Evolutionary conservation across 192 early-diverging fungal genomes (phyloP).

Genomic region (Entophlyctis luteolus): DNA sequence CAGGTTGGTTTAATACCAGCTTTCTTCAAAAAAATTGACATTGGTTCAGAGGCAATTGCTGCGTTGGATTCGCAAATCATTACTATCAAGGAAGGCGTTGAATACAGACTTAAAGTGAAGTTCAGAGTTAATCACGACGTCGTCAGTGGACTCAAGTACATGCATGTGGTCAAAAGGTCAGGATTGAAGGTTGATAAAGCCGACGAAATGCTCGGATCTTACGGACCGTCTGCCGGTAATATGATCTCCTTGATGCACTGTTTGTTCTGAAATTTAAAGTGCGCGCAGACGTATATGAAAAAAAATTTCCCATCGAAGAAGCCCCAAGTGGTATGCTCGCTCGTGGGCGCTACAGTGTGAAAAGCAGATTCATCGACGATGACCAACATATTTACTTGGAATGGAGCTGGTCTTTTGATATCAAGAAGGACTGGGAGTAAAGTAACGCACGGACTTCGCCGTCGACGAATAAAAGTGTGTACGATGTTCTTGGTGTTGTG

Average conservation of each 20-base stretch:
- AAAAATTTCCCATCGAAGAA: conserved; percentile 82
- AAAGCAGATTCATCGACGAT: conserved; percentile 92
- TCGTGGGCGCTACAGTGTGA: conserved; percentile 86
- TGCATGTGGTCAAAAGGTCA: conserved; percentile 86
- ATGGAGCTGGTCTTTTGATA: conserved; percentile 64
- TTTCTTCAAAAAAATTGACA: background rate
- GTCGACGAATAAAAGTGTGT: background rate
- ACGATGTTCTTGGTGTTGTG: background rate
- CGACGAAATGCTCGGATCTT: conserved; percentile 96
- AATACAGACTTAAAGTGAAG: conserved; percentile 86
- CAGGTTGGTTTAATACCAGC: conserved; percentile 48
- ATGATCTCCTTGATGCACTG: background rate
- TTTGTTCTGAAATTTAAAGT: background rate
- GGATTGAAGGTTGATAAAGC: conserved; percentile 82
- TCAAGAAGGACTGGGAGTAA: conserved; percentile 85
- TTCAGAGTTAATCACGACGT: conserved; percentile 96
- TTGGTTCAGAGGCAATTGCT: conserved; percentile 52
- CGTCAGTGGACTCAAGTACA: conserved; percentile 90
- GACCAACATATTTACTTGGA: conserved; percentile 67
- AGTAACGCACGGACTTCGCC: background rate
- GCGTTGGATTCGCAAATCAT: conserved; percentile 69
- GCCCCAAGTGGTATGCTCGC: conserved; percentile 89
- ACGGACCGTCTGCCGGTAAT: conserved; percentile 67
- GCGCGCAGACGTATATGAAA: conserved; percentile 63
- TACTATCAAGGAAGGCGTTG: conserved; percentile 93